Base-by-base conservation (phyloP, 352 stramenopile species). In the Globisporangium nagaii region DNA sequence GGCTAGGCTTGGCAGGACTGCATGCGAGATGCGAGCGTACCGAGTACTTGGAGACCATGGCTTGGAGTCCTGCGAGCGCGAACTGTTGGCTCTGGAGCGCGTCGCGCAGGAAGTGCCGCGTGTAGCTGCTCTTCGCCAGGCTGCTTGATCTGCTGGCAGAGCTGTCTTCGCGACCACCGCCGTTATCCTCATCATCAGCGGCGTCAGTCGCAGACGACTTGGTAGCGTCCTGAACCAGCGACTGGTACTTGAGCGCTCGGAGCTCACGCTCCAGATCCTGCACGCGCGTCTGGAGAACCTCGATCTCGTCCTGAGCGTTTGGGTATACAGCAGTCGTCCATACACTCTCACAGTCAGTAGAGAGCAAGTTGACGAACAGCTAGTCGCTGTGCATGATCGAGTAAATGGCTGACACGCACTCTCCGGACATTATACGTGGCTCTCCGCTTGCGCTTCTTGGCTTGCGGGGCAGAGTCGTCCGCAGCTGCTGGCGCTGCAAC, bases 161-260 rank as follows among this genome's bases (percentile, higher is more conserved):
- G 12, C 2, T 25, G 17, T 19, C 28, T 11, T 19, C 8, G 30
- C 22, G 5, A 31, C 25, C 7, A 19, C n/a, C 5, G 5, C 30
- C 41, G 12, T 28, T 10, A 10, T 19, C n/a, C 15, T 0, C 12
- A 34, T 25, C 41, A 10, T 27, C 20, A 2, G 1, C 11, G 22
- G 34, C 19, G 25, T 20, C 15, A 10, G 19, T 11, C n/a, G n/a
- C n/a, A n/a, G n/a, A n/a, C n/a, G n/a, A n/a, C n/a, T n/a, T n/a
- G n/a, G n/a, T n/a, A n/a, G n/a, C n/a, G n/a, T 52, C 10, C 7
- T 27, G 3, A 19, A 39, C 5, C 5, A 60, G 34, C 15, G 53
- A 35, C 25, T 58, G 51, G 13, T 50, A 58, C 40, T 51, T 58
- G 40, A 58, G 51, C 30, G 51, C 51, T 13, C 28, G 36, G 51